Evolutionary conservation across 495 filamentous ascomycete genomes (phyloP).

Genomic region (Evansstolkia leycettana): DNA sequence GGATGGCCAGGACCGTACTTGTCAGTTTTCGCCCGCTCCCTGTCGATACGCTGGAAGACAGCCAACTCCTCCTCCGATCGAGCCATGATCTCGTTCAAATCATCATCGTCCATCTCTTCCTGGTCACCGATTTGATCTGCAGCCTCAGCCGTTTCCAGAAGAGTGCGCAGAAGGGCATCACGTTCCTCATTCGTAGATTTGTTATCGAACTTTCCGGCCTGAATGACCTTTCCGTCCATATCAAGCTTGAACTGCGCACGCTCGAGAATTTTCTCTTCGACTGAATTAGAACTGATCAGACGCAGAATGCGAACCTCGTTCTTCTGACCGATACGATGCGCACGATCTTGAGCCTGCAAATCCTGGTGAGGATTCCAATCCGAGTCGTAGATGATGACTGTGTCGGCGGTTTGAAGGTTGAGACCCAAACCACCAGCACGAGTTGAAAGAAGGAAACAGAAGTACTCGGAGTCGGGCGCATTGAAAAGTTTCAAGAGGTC

Average conservation of each 20-base stretch:
- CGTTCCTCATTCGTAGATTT: constrained; percentile 98
- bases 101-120: constrained; percentile 91
- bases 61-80: constrained; percentile 60
- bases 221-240: constrained; percentile 98
- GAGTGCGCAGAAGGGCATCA: constrained; percentile 84
- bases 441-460: constrained; percentile 97
- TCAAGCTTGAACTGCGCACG: constrained; percentile 95
- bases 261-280: constrained; percentile 97
- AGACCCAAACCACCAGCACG: constrained; percentile 96
- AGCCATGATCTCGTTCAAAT: constrained; percentile 80
- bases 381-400: constrained; percentile 98
- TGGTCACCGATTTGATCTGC: constrained; percentile 73
- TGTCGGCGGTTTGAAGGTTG: constrained; percentile 94
- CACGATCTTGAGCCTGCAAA: constrained; percentile 97
- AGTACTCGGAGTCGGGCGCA: constrained; percentile 77
- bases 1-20: constrained; percentile 58
- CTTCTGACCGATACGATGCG: constrained; percentile 99
- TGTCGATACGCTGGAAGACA: constrained; percentile 67
- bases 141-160: constrained; percentile 80
- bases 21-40: constrained; percentile 48
- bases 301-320: constrained; percentile 96
- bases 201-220: constrained; percentile 98
- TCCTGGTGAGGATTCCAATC: constrained; percentile 99
- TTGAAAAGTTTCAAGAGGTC: constrained; percentile 84
- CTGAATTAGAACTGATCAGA: constrained; percentile 89